Base-by-base conservation (phyloP, 306 rosid species). In the Hippophae tibetana region DNA sequence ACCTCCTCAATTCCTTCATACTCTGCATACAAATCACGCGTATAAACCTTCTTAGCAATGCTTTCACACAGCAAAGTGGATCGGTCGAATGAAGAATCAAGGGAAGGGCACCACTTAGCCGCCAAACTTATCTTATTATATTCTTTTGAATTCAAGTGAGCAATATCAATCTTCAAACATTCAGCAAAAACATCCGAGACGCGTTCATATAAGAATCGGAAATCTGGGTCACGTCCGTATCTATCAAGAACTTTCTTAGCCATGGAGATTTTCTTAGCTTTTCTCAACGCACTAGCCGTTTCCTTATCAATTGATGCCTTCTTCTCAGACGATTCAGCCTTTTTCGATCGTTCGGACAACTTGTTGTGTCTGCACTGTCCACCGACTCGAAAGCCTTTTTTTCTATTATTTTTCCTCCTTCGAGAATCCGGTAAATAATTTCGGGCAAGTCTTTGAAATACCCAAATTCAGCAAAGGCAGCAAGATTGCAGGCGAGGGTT, bases 101-200 rank as follows among this genome's bases (percentile, higher is more conserved):
- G 57, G 0, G 89, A 84, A 31, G 95, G 95, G 11, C 95, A 87
- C 95, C 92, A 87, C n/a, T 84, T 84, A 0, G 89, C 85, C 10
- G 95, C 85, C 8, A 87, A 79, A 56, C 82, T 83, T 41, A 87
- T 67, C 58, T 73, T 75, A 2, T 14, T 53, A 1, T 11, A 2
- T 12, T 63, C 53, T 27, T 80, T 72, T 0, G 75, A 46, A 7
- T 58, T 76, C 53, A 88, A 46, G 60, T 51, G 64, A 57, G 74
- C 78, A 0, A 78, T 27, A 76, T 88, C 94, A 3, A 69, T 13
- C 62, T 69, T 78, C 77, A 88, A 58, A 13, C 78, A 77, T 31
- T 75, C 67, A 0, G 88, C 81, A 9, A 88, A 88, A 8, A 72
- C 58, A 26, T 85, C 83, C 5, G 94, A 74, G 41, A 85, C 54